Evolutionary conservation across 768 basidiomycete genomes (phyloP).

Genomic region (Auricularia auricula-judae): DNA sequence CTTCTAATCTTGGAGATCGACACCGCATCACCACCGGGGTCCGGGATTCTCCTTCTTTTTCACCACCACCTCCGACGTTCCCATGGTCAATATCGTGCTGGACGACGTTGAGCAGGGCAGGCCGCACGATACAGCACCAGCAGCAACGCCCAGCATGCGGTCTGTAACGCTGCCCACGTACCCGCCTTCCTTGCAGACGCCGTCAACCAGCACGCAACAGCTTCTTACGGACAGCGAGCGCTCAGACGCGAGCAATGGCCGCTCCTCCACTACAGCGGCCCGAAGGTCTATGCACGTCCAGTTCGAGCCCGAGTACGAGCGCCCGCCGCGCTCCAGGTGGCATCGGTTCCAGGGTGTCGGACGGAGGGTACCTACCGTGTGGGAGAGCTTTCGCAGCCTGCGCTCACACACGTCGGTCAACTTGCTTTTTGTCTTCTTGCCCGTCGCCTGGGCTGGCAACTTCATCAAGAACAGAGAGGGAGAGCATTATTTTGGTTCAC

Average conservation of each 20-base stretch:
- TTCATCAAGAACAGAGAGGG: constrained; percentile 17
- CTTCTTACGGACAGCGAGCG: neutral
- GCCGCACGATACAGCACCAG: too few species aligned
- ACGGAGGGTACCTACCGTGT: neutral
- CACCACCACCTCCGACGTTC: too few species aligned
- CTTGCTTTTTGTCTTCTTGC: constrained; percentile 43
- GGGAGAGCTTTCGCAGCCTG: constrained; percentile 12
- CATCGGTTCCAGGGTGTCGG: neutral
- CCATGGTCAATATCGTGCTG: too few species aligned
- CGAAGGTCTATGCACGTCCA: neutral
- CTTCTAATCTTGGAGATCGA: too few species aligned
- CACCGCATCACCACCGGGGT: too few species aligned
- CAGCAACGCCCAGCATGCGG: too few species aligned
- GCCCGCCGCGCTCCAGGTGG: neutral
- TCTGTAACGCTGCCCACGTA: too few species aligned
- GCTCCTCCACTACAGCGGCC: neutral
- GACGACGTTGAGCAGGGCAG: too few species aligned
- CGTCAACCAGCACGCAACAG: too few species aligned
- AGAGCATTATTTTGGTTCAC: neutral
- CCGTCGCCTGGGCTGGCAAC: constrained; percentile 50
- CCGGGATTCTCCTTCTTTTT: too few species aligned
- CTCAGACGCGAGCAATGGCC: neutral
- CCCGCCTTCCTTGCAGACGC: too few species aligned
- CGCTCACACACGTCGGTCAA: constrained; percentile 25
- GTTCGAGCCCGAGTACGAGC: neutral